Percentiles rank a stretch among this genome's conserved stretches.
phyloP scores from a whole-genome alignment of 83 land plant genomes.

The Picea abies region DNA sequence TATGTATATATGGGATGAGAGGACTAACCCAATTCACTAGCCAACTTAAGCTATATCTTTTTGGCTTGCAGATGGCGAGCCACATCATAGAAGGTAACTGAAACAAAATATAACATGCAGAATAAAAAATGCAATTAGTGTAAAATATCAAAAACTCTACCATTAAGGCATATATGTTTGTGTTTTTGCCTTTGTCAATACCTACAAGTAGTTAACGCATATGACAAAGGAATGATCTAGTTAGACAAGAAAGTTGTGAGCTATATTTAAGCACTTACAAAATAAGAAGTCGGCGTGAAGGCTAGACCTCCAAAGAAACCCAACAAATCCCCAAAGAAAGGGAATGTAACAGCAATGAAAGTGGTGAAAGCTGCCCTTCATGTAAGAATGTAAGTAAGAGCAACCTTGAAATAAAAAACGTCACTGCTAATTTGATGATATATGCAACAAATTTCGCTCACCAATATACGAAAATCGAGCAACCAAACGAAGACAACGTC shows the following conservation, averaged over 20 bases:
- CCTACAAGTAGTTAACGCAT: neutral
- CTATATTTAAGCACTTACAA: slow-evolving; percentile 46
- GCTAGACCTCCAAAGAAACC: slow-evolving; percentile 94
- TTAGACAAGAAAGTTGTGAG: neutral
- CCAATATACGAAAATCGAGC: slow-evolving; percentile 13
- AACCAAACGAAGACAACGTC: slow-evolving; percentile 2
- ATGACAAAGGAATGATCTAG: neutral
- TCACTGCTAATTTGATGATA: neutral
- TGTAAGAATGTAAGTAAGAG: neutral
- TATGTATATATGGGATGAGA: neutral
- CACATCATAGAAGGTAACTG: slow-evolving; percentile 94
- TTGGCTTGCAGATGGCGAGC: slow-evolving; percentile 78
- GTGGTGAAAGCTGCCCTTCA: slow-evolving; percentile 61
- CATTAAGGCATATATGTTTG: neutral
- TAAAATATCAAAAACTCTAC: neutral
- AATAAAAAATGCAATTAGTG: neutral
- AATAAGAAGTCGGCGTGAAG: slow-evolving; percentile 88
- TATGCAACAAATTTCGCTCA: neutral
- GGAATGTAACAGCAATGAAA: slow-evolving; percentile 67
- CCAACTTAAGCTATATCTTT: slow-evolving; percentile 72
- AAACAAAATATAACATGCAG: slow-evolving; percentile 5
- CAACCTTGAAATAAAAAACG: neutral
- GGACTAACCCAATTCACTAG: slow-evolving; percentile 71
- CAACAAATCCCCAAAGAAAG: slow-evolving; percentile 82
- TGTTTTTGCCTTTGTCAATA: neutral